Percentiles rank a stretch among this genome's conserved stretches.
Conservation (phyloP, 1,139 yeast genomes). For the Suhomyces taliae region DNA sequence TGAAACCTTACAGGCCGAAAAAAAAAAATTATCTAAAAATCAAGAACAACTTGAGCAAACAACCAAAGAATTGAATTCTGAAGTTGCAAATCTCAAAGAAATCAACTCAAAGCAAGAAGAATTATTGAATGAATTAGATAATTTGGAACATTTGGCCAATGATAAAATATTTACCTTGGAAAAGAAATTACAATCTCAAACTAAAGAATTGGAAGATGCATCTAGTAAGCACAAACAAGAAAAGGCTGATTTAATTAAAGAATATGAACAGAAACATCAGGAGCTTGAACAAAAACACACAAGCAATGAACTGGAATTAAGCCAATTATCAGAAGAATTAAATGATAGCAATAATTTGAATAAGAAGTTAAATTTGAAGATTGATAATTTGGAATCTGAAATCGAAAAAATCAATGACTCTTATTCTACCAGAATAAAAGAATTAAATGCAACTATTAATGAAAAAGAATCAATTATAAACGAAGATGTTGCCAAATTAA, state of each 20-base stretch:
- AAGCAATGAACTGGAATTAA: slow-evolving; percentile 1
- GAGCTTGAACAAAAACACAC: slow-evolving; percentile 5
- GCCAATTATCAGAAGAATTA: slow-evolving; percentile 8
- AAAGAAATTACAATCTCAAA: slow-evolving; percentile 12
- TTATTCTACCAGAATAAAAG: slow-evolving; percentile 2
- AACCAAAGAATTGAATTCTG: slow-evolving; percentile 14
- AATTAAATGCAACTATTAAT: slow-evolving; percentile 11
- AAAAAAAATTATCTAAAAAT: slow-evolving; percentile 15
- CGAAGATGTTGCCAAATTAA: slow-evolving; percentile 23
- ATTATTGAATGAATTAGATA: slow-evolving; percentile 23
- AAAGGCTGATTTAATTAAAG: slow-evolving; percentile 14
- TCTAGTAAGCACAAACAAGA: slow-evolving; percentile 13
- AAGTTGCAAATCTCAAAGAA: slow-evolving; percentile 17
- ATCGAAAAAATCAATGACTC: slow-evolving; percentile 4
- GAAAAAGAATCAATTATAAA: slow-evolving; percentile 24
- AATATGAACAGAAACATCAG: slow-evolving; percentile 8
- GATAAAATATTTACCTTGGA: slow-evolving; percentile 24
- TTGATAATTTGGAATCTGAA: slow-evolving; percentile 14
- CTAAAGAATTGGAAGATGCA: slow-evolving; percentile 10
- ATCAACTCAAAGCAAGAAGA: slow-evolving; percentile 23
- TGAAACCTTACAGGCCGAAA: slow-evolving; percentile 18
- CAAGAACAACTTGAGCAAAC: slow-evolving; percentile 13
- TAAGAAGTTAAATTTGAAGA: slow-evolving; percentile 11
- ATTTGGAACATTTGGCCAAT: slow-evolving; percentile 23
- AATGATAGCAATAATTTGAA: slow-evolving; percentile 9